Evolutionary conservation across 2,329 filamentous ascomycete species (phyloP), one percentile per base, ranked within the genome.

Genomic region (Colletotrichum limetticola): DNA sequence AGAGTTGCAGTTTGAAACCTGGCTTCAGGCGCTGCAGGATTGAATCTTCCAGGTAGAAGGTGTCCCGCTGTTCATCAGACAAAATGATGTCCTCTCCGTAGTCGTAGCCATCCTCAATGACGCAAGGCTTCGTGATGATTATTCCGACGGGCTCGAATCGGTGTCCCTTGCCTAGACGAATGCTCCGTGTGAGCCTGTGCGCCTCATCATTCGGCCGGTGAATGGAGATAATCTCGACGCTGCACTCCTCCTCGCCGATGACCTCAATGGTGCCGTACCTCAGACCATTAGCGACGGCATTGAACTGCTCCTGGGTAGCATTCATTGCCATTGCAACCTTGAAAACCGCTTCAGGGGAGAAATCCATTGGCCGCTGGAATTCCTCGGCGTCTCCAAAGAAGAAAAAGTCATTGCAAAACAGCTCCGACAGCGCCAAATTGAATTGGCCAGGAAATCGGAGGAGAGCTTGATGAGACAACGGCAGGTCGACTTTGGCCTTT

Each of bases 361-460:
- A 81, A 5, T 84, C 79, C 1, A 86, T 79, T 0, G 88, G 81
- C 1, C 79, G 76, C 12, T 74, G 76, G 57, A 76, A 78, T 5
- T 82, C 71, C 6, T 49, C 42, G 5, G 80, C 73, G 0, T 78
- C 76, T 12, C 76, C 55, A 1, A 72, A 68, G 32, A 75, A 68
- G 42, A 62, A 53, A 35, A 60, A 63, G 65, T 78, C 70, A 5
- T 81, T 77, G 60, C 88, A 90, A 77, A 94, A 94, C 0, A 97
- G 84, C 11, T 88, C 89, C 1, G 91, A 91, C 61, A 92, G 92
- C 0, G 93, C 92, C n/a, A 87, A 85, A 80, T 97, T 97, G 86
- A 98, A 98, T 12, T 89, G 82, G 0, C 95, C 95, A 0, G 95
- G 95, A 6, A 97, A 85, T 2, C 81, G 80, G 1, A 79, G 72